Evolutionary conservation across 2,329 filamentous ascomycete genomes (phyloP).

Genomic region (Fusarium sublunatum): DNA sequence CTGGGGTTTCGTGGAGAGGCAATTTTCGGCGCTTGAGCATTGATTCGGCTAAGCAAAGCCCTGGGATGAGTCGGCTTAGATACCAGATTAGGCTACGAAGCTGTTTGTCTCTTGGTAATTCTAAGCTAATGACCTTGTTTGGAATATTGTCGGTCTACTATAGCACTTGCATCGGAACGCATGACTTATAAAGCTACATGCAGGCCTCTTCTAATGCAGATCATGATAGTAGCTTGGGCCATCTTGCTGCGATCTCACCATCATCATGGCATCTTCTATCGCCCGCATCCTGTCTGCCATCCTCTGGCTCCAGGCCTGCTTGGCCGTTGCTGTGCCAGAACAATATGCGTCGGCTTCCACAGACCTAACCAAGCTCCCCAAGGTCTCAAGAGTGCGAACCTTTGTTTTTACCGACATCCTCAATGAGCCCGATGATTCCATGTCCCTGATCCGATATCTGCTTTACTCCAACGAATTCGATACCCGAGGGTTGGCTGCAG

Average conservation of each 20-base stretch:
- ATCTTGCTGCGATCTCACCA: background rate
- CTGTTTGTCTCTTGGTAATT: background rate
- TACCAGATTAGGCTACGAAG: background rate
- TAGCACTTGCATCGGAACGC: background rate
- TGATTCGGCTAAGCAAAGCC: background rate
- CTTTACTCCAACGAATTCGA: slow-evolving; percentile 20
- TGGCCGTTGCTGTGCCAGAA: background rate
- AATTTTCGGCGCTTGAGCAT: background rate
- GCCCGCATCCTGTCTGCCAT: background rate
- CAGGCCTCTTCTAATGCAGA: background rate
- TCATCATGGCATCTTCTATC: background rate
- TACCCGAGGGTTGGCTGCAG: slow-evolving; percentile 5
- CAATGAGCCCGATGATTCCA: slow-evolving; percentile 20
- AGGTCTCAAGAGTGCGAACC: slow-evolving; percentile 3
- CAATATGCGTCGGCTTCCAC: background rate
- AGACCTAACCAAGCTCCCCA: background rate
- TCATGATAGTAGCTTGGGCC: background rate
- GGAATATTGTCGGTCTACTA: background rate
- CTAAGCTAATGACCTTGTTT: background rate
- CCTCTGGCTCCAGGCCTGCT: background rate
- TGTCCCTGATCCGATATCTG: slow-evolving; percentile 18
- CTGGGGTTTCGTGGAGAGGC: background rate
- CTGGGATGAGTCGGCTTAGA: background rate
- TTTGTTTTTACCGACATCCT: slow-evolving; percentile 18
- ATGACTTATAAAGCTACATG: background rate